phyloP scores from a whole-genome alignment of 129 eudicot species.

The Calendula officinalis region DNA sequence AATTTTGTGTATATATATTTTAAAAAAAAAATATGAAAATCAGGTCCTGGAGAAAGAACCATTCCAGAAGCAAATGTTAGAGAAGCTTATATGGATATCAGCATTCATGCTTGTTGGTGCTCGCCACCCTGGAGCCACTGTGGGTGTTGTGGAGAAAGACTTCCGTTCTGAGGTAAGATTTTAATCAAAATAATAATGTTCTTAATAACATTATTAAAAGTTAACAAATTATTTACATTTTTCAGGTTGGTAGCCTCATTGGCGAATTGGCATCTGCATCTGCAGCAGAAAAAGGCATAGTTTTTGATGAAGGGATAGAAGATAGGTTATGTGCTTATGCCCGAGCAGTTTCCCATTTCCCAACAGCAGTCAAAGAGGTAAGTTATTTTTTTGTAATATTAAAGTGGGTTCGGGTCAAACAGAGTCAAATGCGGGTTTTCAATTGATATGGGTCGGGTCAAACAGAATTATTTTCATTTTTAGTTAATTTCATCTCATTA shows the following conservation, averaged over 20 bases:
- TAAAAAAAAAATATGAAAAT: conserved; percentile 5
- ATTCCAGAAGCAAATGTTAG: conserved; percentile 88
- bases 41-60: conserved; percentile 85
- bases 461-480: background rate
- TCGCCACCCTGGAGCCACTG: conserved; percentile 93
- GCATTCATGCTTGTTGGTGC: conserved; percentile 99
- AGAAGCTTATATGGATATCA: conserved; percentile 92
- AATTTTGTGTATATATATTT: too few relatives aligned
- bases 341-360: conserved; percentile 95
- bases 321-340: conserved; percentile 83
- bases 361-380: conserved; percentile 99
- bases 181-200: background rate
- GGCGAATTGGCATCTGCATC: conserved; percentile 85
- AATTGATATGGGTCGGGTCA: too few relatives aligned
- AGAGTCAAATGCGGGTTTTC: too few relatives aligned
- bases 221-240: background rate
- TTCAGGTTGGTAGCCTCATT: conserved; percentile 77
- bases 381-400: background rate
- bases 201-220: background rate
- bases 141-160: conserved; percentile 81
- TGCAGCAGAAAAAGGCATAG: conserved; percentile 70
- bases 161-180: conserved; percentile 65
- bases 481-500: background rate
- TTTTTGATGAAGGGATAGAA: conserved; percentile 66
- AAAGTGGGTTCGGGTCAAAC: background rate